These are phyloP conservation scores for Zizania latifolia DNA, from an alignment of 176 grass and related monocot genomes.

Conservation along the genomic window DNA sequence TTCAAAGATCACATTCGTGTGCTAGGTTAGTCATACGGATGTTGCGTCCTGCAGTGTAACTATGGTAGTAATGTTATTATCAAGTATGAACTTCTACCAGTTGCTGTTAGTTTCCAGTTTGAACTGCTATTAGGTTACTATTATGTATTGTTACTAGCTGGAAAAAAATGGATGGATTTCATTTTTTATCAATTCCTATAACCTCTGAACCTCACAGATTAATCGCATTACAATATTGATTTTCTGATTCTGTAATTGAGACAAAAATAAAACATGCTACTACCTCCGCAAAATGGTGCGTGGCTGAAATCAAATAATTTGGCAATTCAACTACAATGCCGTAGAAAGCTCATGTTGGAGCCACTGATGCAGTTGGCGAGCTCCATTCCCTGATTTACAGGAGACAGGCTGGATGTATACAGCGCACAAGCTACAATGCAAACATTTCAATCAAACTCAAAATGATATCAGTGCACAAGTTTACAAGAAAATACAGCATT, in stretches of 20 bases:
- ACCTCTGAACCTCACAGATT: too few relatives aligned
- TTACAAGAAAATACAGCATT: slow-evolving; percentile 14
- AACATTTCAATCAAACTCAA: neutral
- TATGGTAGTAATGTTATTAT: neutral
- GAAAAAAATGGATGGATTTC: neutral
- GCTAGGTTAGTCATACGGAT: neutral
- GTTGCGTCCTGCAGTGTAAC: too few relatives aligned
- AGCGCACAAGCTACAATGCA: neutral
- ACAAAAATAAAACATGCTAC: too few relatives aligned
- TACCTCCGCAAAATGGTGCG: neutral
- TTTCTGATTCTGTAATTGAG: too few relatives aligned
- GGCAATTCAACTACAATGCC: neutral
- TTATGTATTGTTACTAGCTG: neutral
- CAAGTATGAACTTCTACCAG: neutral
- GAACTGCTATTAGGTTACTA: neutral
- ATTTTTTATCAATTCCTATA: neutral
- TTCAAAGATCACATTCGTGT: neutral
- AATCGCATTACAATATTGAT: too few relatives aligned
- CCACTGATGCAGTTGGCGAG: neutral
- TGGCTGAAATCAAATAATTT: neutral
- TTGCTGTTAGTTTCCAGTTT: neutral
- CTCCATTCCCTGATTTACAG: neutral
- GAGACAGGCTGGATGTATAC: neutral
- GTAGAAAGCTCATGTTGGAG: neutral
- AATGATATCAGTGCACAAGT: neutral